phyloP scores from a whole-genome alignment of 140 eudicot species.

The Oenanthe javanica region DNA sequence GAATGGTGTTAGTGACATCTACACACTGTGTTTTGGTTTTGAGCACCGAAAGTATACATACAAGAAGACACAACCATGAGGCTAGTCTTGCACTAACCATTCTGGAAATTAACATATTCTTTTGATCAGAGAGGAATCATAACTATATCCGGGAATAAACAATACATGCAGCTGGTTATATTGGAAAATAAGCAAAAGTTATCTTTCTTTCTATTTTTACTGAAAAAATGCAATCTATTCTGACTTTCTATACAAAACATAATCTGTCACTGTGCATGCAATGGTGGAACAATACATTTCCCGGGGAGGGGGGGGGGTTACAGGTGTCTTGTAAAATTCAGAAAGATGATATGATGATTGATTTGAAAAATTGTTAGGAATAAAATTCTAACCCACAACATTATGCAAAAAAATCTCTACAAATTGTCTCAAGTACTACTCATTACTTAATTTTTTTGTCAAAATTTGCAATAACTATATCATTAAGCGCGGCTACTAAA shows the following conservation, averaged over 20 bases:
- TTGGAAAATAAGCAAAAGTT: neutral
- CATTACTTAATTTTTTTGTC: neutral
- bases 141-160: neutral
- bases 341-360: no score
- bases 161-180: neutral
- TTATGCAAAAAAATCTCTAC: neutral
- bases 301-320: no score
- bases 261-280: neutral
- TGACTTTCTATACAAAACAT: neutral
- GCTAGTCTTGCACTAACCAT: neutral
- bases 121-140: neutral
- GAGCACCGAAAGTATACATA: neutral
- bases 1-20: neutral
- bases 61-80: constrained; percentile 1
- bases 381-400: no score
- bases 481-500: neutral
- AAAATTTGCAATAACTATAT: neutral
- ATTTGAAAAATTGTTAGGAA: no score
- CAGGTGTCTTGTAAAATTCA: neutral
- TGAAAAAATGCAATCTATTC: neutral
- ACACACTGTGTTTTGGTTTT: neutral
- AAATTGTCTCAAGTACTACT: neutral
- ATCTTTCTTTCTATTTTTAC: neutral
- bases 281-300: neutral
- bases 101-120: neutral